These are phyloP conservation scores for Debaryomycetaceae sp. DNA, from an alignment of 1,139 yeast species.

Conservation along the genomic window DNA sequence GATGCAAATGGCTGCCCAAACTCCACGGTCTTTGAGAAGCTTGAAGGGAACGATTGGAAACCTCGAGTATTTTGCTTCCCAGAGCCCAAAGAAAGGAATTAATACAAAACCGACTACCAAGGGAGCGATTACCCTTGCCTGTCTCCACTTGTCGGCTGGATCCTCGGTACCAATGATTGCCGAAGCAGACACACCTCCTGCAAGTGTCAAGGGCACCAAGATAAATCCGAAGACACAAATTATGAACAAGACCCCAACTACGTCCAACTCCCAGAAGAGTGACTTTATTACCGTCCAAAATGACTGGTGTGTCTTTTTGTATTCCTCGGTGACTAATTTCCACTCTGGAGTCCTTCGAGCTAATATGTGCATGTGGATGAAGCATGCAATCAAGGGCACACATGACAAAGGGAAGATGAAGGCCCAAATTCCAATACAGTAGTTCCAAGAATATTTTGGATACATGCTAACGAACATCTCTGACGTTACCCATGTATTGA, in stretches of 20 bases:
- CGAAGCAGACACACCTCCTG: conserved; percentile 51
- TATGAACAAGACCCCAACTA: conserved; percentile 49
- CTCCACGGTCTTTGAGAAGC: conserved; percentile 62
- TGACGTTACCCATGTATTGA: conserved; percentile 76
- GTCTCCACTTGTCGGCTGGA: conserved; percentile 35
- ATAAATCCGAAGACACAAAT: conserved; percentile 53
- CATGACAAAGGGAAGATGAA: conserved; percentile 65
- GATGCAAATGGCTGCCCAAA: conserved; percentile 47
- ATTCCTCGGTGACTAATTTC: conserved; percentile 21
- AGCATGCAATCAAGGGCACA: conserved; percentile 53
- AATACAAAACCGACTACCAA: conserved; percentile 58
- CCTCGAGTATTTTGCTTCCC: conserved; percentile 52
- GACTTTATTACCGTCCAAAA: conserved; percentile 10
- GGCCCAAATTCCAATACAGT: conserved; percentile 81
- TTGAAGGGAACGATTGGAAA: conserved; percentile 58
- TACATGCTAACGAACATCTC: conserved; percentile 37
- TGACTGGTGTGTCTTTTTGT: conserved; percentile 23
- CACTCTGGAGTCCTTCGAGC: conserved; percentile 54
- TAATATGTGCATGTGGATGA: conserved; percentile 51
- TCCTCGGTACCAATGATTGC: neutral
- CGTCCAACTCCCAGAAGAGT: conserved; percentile 51
- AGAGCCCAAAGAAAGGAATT: conserved; percentile 49
- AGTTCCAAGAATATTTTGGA: conserved; percentile 51
- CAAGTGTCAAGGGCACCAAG: conserved; percentile 50
- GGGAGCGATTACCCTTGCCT: conserved; percentile 55